phyloP scores from a whole-genome alignment of 306 rosid genomes.

The Vicia sativa region DNA sequence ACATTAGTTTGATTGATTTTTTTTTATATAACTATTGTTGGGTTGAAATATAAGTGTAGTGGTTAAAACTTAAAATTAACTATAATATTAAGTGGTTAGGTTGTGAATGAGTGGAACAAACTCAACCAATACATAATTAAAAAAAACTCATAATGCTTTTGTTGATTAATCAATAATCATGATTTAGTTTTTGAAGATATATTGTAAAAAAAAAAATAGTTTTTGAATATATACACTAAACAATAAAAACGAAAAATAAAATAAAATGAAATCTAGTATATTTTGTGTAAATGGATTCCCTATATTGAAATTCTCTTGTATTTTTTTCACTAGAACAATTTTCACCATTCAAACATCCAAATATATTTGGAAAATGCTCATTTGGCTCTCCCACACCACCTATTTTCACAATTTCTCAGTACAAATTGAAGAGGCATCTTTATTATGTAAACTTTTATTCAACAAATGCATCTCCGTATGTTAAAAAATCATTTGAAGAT shows the following conservation, averaged over 20 bases:
- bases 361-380: too few relatives aligned
- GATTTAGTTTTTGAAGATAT: background rate
- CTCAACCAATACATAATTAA: constrained; percentile 27
- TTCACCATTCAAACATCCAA: background rate
- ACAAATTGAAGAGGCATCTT: too few relatives aligned
- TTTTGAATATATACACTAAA: background rate
- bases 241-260: background rate
- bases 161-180: background rate
- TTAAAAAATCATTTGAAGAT: too few relatives aligned
- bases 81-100: constrained; percentile 27
- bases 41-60: constrained; percentile 38
- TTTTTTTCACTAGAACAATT: background rate
- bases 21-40: constrained; percentile 44
- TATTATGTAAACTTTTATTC: too few relatives aligned
- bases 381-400: too few relatives aligned
- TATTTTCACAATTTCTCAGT: too few relatives aligned
- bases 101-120: constrained; percentile 34
- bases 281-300: background rate
- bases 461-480: too few relatives aligned
- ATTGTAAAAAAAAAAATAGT: background rate
- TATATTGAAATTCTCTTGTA: background rate
- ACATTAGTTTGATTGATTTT: constrained; percentile 26
- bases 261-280: background rate
- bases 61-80: constrained; percentile 34
- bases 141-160: background rate